phyloP scores from a whole-genome alignment of 2,329 filamentous ascomycete genomes.

The Diaporthe eres region DNA sequence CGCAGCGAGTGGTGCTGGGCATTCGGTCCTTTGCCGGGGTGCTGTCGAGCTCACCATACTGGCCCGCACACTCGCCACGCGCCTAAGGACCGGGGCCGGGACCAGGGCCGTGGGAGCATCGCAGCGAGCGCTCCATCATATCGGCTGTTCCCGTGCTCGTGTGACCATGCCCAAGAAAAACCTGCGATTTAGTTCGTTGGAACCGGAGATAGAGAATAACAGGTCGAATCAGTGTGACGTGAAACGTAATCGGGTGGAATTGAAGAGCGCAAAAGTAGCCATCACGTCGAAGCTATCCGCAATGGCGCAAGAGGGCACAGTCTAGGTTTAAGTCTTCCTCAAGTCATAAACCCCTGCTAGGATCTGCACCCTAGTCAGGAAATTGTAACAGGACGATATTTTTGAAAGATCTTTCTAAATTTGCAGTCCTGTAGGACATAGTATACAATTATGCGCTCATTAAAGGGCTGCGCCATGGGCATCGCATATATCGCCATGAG shows the following conservation, averaged over 20 bases:
- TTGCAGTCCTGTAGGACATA: not conserved
- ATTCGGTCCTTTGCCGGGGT: conserved; percentile 19
- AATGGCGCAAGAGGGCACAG: conserved; percentile 38
- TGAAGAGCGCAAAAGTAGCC: not conserved
- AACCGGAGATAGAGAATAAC: not conserved
- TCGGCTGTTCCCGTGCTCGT: conserved; percentile 5
- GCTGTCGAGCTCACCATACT: conserved; percentile 2
- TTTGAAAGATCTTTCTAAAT: not conserved
- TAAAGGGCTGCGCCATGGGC: not conserved
- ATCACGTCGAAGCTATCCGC: conserved; percentile 36
- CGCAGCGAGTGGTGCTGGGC: not conserved
- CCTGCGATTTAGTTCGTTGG: not conserved
- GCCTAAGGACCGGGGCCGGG: not conserved
- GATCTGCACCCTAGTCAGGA: conserved; percentile 12
- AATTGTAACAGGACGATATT: not conserved
- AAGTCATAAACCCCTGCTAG: conserved; percentile 7
- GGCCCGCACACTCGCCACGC: not conserved
- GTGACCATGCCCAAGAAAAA: not conserved
- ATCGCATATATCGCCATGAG: too few species aligned
- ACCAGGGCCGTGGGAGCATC: not conserved
- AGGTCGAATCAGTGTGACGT: not conserved
- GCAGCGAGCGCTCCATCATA: not conserved
- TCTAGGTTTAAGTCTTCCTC: not conserved
- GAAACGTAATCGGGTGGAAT: conserved; percentile 37
- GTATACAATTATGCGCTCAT: not conserved